phyloP scores from a whole-genome alignment of 192 early-diverging fungal species.

The Powellomyces hirtus region DNA sequence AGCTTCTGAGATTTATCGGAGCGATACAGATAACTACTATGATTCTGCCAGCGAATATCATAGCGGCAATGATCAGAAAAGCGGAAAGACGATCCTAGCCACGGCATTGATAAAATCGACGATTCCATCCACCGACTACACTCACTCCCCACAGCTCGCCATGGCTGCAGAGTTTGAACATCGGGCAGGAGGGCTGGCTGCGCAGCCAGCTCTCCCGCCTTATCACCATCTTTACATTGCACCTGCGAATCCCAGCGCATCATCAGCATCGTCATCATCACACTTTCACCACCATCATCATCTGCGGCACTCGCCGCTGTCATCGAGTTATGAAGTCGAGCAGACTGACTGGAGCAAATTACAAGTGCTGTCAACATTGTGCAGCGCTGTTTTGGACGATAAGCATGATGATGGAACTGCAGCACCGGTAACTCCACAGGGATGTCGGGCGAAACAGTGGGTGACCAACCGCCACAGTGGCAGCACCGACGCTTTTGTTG shows the following conservation, averaged over 20 bases:
- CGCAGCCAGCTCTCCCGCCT: neutral
- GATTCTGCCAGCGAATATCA: neutral
- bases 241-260: neutral
- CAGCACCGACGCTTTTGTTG: no score
- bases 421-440: neutral
- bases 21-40: no score
- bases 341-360: slow-evolving; percentile 23
- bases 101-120: slow-evolving; percentile 3
- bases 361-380: slow-evolving; percentile 7
- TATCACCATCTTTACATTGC: slow-evolving; percentile 27
- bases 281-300: neutral
- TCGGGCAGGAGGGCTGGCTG: slow-evolving; percentile 1
- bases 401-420: neutral
- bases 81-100: neutral
- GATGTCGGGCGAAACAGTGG: no score
- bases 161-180: slow-evolving; percentile 27
- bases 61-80: neutral
- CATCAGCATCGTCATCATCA: neutral
- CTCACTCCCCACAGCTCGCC: slow-evolving; percentile 13
- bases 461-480: no score
- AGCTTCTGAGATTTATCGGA: no score
- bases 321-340: no score
- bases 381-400: slow-evolving; percentile 20
- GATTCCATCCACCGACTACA: neutral
- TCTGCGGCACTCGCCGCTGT: neutral